A percentile compares a stretch with the other conserved stretches of the same genome.
Evolutionary conservation across 805 yeast species (phyloP).

Genomic region (Yarrowia bubula): DNA sequence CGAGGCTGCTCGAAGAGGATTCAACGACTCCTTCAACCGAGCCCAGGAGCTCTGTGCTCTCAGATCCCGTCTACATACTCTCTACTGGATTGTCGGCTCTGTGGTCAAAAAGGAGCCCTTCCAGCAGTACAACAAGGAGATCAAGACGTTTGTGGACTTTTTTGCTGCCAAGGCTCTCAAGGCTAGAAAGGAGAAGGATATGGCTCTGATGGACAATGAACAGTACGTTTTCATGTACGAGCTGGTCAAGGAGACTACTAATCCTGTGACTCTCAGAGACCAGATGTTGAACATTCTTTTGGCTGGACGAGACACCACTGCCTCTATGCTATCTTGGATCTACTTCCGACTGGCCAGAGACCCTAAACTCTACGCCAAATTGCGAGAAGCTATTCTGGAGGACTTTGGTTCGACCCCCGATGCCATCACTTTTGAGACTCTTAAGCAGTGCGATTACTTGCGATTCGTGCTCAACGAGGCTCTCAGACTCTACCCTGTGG

Average conservation of each 20-base stretch:
- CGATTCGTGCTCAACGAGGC: slow-evolving; percentile 49
- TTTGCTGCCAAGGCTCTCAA: slow-evolving; percentile 45
- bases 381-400: slow-evolving; percentile 43
- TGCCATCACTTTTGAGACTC: slow-evolving; percentile 45
- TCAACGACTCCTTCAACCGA: slow-evolving; percentile 31
- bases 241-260: slow-evolving; percentile 49
- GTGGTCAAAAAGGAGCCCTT: slow-evolving; percentile 35
- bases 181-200: slow-evolving; percentile 27
- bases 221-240: slow-evolving; percentile 50
- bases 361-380: slow-evolving; percentile 36
- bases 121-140: slow-evolving; percentile 36
- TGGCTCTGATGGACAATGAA: slow-evolving; percentile 35
- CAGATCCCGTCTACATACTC: slow-evolving; percentile 31
- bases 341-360: slow-evolving; percentile 48
- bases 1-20: slow-evolving; percentile 28
- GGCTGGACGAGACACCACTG: slow-evolving; percentile 59
- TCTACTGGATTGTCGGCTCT: slow-evolving; percentile 30
- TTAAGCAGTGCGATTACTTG: slow-evolving; percentile 49
- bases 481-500: slow-evolving; percentile 52
- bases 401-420: slow-evolving; percentile 41
- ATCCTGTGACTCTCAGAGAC: slow-evolving; percentile 49
- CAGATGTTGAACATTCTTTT: slow-evolving; percentile 51
- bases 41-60: slow-evolving; percentile 30
- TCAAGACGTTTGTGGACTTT: slow-evolving; percentile 42
- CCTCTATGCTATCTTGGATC: slow-evolving; percentile 48